A percentile compares a stretch with the other conserved stretches of the same genome.
These are phyloP conservation scores for Brasenia schreberi DNA, from an alignment of 164 flowering plant species.

Conservation along the genomic window DNA sequence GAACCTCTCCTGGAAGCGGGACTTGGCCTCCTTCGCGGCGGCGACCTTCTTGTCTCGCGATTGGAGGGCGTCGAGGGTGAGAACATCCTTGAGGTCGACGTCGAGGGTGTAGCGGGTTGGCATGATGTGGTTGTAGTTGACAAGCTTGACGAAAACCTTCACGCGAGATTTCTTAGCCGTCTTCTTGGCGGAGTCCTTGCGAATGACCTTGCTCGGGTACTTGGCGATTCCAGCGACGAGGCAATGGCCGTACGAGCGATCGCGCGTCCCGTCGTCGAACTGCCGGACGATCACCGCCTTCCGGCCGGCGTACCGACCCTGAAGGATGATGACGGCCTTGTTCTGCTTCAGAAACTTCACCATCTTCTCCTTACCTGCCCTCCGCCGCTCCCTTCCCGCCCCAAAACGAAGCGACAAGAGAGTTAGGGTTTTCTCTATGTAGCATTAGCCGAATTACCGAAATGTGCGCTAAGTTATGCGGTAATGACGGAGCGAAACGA, in stretches of 20 bases:
- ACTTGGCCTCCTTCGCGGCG: constrained; percentile 33
- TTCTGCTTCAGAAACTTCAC: constrained; percentile 41
- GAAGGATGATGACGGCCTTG: constrained; percentile 39
- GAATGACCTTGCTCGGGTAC: constrained; percentile 42
- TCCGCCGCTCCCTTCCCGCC: not conserved
- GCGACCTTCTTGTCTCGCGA: constrained; percentile 35
- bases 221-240: constrained; percentile 35
- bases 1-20: constrained; percentile 32
- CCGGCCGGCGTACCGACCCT: constrained; percentile 41
- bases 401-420: not conserved
- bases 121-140: constrained; percentile 29
- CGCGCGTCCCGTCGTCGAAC: constrained; percentile 50
- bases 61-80: constrained; percentile 19
- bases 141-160: constrained; percentile 35
- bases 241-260: constrained; percentile 41
- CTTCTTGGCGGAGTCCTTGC: constrained; percentile 42
- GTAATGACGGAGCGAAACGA: no score
- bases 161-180: constrained; percentile 43
- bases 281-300: constrained; percentile 35
- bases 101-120: constrained; percentile 35
- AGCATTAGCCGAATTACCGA: no score
- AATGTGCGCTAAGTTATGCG: no score
- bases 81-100: constrained; percentile 28
- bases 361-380: constrained; percentile 12
- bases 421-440: not conserved